Evolutionary conservation across 2,329 filamentous ascomycete species (phyloP).

Genomic region (Talaromyces sp.): DNA sequence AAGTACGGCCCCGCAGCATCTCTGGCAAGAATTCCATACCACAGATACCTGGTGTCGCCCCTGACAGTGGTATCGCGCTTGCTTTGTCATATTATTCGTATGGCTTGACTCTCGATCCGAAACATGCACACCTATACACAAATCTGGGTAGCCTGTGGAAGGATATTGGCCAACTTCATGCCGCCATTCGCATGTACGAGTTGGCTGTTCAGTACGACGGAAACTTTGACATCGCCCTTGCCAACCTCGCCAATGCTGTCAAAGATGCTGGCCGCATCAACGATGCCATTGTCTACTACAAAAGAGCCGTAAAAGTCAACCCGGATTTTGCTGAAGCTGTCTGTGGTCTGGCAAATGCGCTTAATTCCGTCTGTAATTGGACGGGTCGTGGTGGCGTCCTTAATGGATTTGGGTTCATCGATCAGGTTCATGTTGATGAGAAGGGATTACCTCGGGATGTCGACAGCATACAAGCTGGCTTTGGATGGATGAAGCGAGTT

Average conservation of each 20-base stretch:
- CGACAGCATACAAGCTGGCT: slow-evolving; percentile 58
- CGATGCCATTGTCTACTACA: slow-evolving; percentile 91
- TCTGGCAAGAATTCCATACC: slow-evolving; percentile 38
- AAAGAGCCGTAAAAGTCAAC: slow-evolving; percentile 82
- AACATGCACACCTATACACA: slow-evolving; percentile 93
- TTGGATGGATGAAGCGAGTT: slow-evolving; percentile 84
- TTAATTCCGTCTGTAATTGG: slow-evolving; percentile 98
- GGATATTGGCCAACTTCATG: slow-evolving; percentile 87
- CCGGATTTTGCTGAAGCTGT: slow-evolving; percentile 96
- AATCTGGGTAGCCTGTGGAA: slow-evolving; percentile 94
- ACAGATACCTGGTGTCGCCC: slow-evolving; percentile 71
- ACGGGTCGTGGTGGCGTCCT: slow-evolving; percentile 80
- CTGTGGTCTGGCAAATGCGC: slow-evolving; percentile 86
- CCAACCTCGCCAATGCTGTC: slow-evolving; percentile 94
- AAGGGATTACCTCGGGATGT: slow-evolving; percentile 78
- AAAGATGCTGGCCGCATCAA: slow-evolving; percentile 92
- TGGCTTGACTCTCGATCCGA: slow-evolving; percentile 77
- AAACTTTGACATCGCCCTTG: slow-evolving; percentile 94
- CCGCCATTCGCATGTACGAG: slow-evolving; percentile 96
- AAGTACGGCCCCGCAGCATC: slow-evolving; percentile 29
- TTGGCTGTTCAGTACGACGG: slow-evolving; percentile 86
- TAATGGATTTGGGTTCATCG: slow-evolving; percentile 67
- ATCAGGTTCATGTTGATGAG: slow-evolving; percentile 91
- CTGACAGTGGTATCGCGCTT: slow-evolving; percentile 81
- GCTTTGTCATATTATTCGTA: slow-evolving; percentile 95